Evolutionary conservation across 2,329 filamentous ascomycete genomes (phyloP).

Genomic region (Penicillium psychrosexuale): DNA sequence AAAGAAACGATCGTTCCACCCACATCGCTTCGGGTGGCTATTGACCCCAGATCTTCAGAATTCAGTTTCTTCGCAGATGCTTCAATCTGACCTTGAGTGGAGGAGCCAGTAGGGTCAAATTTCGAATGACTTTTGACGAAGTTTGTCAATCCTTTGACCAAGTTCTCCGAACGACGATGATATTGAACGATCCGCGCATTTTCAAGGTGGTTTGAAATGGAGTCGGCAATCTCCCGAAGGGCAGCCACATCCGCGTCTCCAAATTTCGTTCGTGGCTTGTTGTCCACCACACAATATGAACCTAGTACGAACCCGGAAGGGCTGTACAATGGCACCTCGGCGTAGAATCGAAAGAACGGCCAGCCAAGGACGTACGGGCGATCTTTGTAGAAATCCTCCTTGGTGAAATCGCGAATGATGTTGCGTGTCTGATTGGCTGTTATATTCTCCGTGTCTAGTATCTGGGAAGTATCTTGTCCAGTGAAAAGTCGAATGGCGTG

Average conservation of each 20-base stretch:
- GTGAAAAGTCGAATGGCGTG: constrained; percentile 26
- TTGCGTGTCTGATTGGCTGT: constrained; percentile 31
- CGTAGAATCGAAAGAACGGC: constrained; percentile 50
- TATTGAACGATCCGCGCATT: constrained; percentile 54
- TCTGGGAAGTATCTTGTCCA: constrained; percentile 15
- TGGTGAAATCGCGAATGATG: constrained; percentile 39
- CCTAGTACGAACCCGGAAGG: constrained; percentile 56
- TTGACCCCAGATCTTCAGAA: background rate
- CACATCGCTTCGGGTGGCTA: background rate
- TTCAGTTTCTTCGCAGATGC: background rate
- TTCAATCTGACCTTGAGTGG: constrained; percentile 11
- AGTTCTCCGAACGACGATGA: constrained; percentile 55
- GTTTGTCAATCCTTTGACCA: constrained; percentile 53
- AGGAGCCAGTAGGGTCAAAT: constrained; percentile 23
- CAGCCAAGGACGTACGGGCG: constrained; percentile 33
- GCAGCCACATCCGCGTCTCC: constrained; percentile 37
- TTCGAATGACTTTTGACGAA: constrained; percentile 47
- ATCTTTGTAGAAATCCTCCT: constrained; percentile 35
- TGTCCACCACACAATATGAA: constrained; percentile 57
- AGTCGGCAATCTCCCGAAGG: constrained; percentile 55
- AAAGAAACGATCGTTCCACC: background rate
- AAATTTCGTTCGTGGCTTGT: constrained; percentile 50
- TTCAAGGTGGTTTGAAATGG: constrained; percentile 59
- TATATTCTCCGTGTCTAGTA: constrained; percentile 22
- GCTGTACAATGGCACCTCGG: constrained; percentile 59